Conservation (phyloP, 768 basidiomycete genomes). For the Crepidotus variabilis region DNA sequence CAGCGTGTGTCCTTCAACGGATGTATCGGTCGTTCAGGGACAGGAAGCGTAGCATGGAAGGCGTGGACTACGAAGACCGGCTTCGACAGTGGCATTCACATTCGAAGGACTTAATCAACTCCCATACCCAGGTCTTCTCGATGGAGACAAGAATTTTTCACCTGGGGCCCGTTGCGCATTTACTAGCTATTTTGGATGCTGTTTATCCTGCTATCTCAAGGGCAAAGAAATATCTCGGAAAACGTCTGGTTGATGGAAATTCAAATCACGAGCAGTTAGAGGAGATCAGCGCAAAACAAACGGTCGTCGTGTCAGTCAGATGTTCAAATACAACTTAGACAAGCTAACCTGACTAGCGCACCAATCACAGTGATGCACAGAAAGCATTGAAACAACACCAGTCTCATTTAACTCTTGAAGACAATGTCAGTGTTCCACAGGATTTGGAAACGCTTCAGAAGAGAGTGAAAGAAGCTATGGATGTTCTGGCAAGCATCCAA, state of each 20-base stretch:
- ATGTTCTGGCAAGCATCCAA: background rate
- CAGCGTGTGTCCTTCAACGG: constrained; percentile 7
- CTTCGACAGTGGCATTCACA: background rate
- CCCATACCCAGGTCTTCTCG: background rate
- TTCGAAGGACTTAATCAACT: background rate
- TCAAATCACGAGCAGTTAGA: background rate
- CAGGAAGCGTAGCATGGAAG: background rate
- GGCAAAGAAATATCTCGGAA: background rate
- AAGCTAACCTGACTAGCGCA: background rate
- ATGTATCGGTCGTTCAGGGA: background rate
- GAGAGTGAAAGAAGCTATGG: background rate
- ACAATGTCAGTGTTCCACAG: background rate
- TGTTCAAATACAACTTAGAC: background rate
- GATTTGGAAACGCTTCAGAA: background rate
- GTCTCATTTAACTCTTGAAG: background rate
- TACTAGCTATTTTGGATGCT: background rate
- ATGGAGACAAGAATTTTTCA: background rate
- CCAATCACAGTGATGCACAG: background rate
- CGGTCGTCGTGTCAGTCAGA: background rate
- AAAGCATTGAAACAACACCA: background rate
- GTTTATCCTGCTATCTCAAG: background rate
- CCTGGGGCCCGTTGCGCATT: background rate
- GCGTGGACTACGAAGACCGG: background rate
- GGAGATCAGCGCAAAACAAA: background rate
- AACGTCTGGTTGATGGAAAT: background rate